phyloP scores from a whole-genome alignment of 768 basidiomycete species.

The Amanita fuliginea region DNA sequence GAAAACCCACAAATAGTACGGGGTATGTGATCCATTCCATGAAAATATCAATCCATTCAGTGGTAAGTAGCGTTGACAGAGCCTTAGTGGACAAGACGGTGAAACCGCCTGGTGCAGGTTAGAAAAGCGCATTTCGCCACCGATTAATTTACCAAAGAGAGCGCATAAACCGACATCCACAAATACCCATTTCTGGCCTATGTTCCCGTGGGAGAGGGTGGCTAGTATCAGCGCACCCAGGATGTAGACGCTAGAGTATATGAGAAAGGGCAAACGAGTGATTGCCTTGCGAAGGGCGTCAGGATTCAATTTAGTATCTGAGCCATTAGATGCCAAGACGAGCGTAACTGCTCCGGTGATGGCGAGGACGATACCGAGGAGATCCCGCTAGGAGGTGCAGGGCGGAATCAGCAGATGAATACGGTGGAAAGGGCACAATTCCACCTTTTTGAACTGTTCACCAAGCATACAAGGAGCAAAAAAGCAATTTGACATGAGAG shows the following conservation, averaged over 20 bases:
- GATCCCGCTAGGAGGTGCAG: conserved; percentile 45
- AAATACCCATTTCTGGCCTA: conserved; percentile 61
- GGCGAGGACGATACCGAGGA: conserved; percentile 70
- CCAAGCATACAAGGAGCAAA: conserved; percentile 81
- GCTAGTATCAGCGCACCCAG: conserved; percentile 46
- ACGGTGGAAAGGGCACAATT: conserved; percentile 10
- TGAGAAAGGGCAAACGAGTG: conserved; percentile 57
- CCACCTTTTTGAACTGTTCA: conserved; percentile 73
- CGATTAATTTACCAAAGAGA: conserved; percentile 47
- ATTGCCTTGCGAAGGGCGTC: conserved; percentile 60
- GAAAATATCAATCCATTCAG: conserved; percentile 69
- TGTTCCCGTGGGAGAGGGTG: conserved; percentile 49
- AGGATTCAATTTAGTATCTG: conserved; percentile 60
- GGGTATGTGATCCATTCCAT: conserved; percentile 78
- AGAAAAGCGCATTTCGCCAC: not conserved
- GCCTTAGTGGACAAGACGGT: conserved; percentile 94
- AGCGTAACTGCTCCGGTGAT: conserved; percentile 87
- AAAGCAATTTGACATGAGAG: conserved; percentile 90
- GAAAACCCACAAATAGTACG: conserved; percentile 47
- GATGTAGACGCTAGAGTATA: conserved; percentile 60
- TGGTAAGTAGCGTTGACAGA: conserved; percentile 73
- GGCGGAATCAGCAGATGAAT: conserved; percentile 10
- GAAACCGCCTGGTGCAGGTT: conserved; percentile 56
- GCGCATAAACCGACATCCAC: conserved; percentile 87
- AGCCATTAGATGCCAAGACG: conserved; percentile 70